Conservation (phyloP, 345 rosid genomes). For the Anacardium occidentale region DNA sequence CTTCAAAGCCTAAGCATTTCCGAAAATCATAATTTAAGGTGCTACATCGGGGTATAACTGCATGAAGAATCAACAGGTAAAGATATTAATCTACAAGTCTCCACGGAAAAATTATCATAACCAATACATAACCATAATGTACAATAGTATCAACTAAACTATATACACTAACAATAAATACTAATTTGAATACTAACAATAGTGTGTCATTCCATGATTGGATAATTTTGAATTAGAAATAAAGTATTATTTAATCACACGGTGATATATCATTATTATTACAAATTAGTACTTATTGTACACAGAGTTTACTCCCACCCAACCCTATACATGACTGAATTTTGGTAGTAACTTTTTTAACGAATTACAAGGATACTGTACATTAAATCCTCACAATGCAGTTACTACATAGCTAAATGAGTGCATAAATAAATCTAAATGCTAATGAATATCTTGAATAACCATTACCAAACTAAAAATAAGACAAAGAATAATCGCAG, state of each 20-base stretch:
- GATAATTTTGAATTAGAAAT: too few relatives aligned
- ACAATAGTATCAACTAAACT: too few relatives aligned
- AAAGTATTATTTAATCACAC: too few relatives aligned
- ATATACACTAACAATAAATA: too few relatives aligned
- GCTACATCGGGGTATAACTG: slow-evolving; percentile 37
- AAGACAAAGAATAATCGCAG: background rate
- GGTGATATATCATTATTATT: too few relatives aligned
- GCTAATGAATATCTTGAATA: background rate
- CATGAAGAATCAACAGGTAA: slow-evolving; percentile 20
- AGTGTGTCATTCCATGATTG: too few relatives aligned
- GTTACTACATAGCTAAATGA: background rate
- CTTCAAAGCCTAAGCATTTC: slow-evolving; percentile 17
- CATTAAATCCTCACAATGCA: background rate
- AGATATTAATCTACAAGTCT: slow-evolving; percentile 1
- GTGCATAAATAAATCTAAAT: background rate
- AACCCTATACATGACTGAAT: background rate
- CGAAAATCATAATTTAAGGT: slow-evolving; percentile 16
- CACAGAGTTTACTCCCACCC: too few relatives aligned
- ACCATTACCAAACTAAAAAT: background rate
- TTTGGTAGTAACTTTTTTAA: background rate
- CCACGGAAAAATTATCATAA: background rate
- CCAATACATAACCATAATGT: background rate
- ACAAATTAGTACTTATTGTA: too few relatives aligned
- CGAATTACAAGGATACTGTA: background rate
- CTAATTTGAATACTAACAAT: too few relatives aligned